phyloP scores from a whole-genome alignment of 1,139 yeast species.

The Blastobotrys raffinosifermentans region DNA sequence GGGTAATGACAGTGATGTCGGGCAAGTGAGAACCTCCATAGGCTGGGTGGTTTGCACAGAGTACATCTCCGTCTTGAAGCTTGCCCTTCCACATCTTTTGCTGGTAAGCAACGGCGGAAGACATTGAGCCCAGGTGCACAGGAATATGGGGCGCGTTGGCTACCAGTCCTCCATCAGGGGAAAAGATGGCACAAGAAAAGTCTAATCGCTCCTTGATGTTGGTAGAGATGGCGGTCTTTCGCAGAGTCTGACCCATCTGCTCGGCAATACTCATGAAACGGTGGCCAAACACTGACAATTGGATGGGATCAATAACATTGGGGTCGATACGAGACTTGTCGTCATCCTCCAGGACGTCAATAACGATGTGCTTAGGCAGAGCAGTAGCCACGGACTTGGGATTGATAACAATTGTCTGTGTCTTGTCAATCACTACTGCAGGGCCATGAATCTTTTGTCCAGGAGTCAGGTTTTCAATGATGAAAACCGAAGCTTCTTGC shows the following conservation, averaged over 20 bases:
- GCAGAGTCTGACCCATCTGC: constrained; percentile 79
- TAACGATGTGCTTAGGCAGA: constrained; percentile 54
- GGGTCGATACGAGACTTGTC: constrained; percentile 34
- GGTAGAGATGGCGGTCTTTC: constrained; percentile 78
- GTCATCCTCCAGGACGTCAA: constrained; percentile 27
- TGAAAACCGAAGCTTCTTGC: constrained; percentile 47
- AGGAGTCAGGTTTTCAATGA: constrained; percentile 43
- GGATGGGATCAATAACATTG: constrained; percentile 54
- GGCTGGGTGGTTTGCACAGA: constrained; percentile 72
- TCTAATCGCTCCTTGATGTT: constrained; percentile 80
- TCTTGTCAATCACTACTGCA: constrained; percentile 75
- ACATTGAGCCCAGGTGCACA: constrained; percentile 83
- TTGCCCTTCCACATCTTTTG: constrained; percentile 57
- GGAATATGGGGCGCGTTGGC: constrained; percentile 90
- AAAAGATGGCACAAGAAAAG: constrained; percentile 80
- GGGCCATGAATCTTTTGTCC: constrained; percentile 68
- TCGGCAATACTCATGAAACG: constrained; percentile 86
- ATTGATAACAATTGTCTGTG: constrained; percentile 79
- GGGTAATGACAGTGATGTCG: constrained; percentile 73
- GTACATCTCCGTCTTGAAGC: constrained; percentile 61
- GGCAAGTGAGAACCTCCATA: constrained; percentile 83
- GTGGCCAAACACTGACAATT: constrained; percentile 73
- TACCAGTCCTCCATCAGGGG: constrained; percentile 65
- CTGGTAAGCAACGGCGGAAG: constrained; percentile 71
- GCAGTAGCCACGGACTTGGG: constrained; percentile 64